phyloP scores from a whole-genome alignment of 176 grass and related monocot species.

The Dactylis glomerata region DNA sequence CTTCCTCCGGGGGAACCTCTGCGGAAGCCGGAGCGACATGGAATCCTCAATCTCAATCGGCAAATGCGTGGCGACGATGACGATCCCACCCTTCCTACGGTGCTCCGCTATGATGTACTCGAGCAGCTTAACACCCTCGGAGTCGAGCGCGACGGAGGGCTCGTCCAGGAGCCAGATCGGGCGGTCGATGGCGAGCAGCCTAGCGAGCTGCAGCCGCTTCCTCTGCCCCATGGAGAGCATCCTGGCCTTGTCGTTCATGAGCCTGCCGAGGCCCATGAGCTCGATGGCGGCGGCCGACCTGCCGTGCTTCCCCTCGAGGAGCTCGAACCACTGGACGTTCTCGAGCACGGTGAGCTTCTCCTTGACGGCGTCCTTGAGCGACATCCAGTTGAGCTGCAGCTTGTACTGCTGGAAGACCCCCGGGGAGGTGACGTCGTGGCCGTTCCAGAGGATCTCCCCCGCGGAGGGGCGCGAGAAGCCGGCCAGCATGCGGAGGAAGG shows the following conservation, averaged over 20 bases:
- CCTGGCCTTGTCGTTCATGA: constrained; percentile 87
- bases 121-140: constrained; percentile 64
- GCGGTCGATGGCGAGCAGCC: constrained; percentile 78
- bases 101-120: constrained; percentile 88
- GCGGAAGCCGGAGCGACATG: constrained; percentile 74
- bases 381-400: constrained; percentile 92
- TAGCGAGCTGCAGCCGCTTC: constrained; percentile 76
- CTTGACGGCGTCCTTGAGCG: constrained; percentile 79
- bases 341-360: constrained; percentile 86
- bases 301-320: constrained; percentile 80
- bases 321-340: constrained; percentile 98
- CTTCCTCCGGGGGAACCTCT: constrained; percentile 82
- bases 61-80: constrained; percentile 85
- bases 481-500: constrained; percentile 85
- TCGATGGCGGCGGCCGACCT: constrained; percentile 58
- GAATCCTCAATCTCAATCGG: constrained; percentile 83
- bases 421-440: constrained; percentile 64
- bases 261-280: constrained; percentile 86
- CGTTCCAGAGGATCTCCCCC: constrained; percentile 83
- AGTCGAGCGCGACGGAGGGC: constrained; percentile 83
- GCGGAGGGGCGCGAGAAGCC: constrained; percentile 89
- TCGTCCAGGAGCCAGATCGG: constrained; percentile 97
- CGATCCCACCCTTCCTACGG: constrained; percentile 86
- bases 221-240: constrained; percentile 98
- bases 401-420: constrained; percentile 98